Evolutionary conservation across 192 early-diverging fungal species (phyloP).

Genomic region (Entophlyctis luteolus): DNA sequence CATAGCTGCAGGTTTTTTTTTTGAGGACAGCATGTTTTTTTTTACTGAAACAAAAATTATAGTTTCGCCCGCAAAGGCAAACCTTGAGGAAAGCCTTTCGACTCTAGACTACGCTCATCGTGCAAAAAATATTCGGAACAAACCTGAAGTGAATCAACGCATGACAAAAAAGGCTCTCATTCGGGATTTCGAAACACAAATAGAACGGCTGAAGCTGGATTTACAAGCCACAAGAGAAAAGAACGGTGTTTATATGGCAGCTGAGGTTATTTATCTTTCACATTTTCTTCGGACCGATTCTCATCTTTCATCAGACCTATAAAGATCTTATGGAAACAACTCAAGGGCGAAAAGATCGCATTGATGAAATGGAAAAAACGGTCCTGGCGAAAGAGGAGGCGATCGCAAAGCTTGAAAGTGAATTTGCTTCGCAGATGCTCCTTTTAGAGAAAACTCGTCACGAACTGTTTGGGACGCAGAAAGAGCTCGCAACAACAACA

Average conservation of each 20-base stretch:
- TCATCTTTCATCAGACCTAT: slow-evolving; percentile 50
- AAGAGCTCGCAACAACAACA: slow-evolving; percentile 10
- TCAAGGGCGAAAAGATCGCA: slow-evolving; percentile 42
- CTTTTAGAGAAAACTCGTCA: slow-evolving; percentile 32
- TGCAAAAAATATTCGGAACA: slow-evolving; percentile 56
- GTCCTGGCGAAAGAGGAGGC: slow-evolving; percentile 38
- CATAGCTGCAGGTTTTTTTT: slow-evolving; percentile 71
- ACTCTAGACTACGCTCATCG: slow-evolving; percentile 83
- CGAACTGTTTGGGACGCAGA: slow-evolving; percentile 27
- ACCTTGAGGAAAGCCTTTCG: slow-evolving; percentile 83
- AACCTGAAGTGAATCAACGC: slow-evolving; percentile 57
- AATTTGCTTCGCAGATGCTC: slow-evolving; percentile 32
- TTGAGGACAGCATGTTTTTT: background rate
- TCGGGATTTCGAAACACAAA: slow-evolving; percentile 72
- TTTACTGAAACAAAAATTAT: background rate
- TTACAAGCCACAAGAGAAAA: slow-evolving; percentile 76
- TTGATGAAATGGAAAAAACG: slow-evolving; percentile 37
- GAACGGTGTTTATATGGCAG: slow-evolving; percentile 75
- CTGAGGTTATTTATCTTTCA: slow-evolving; percentile 31
- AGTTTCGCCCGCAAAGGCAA: slow-evolving; percentile 74
- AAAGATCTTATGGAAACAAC: slow-evolving; percentile 49
- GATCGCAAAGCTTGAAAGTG: slow-evolving; percentile 26
- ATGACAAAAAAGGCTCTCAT: slow-evolving; percentile 82
- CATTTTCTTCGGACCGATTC: background rate
- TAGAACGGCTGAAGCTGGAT: slow-evolving; percentile 76